Percentiles rank a stretch among this genome's conserved stretches.
phyloP scores from a whole-genome alignment of 2,329 filamentous ascomycete genomes.

The Epichloe typhina region DNA sequence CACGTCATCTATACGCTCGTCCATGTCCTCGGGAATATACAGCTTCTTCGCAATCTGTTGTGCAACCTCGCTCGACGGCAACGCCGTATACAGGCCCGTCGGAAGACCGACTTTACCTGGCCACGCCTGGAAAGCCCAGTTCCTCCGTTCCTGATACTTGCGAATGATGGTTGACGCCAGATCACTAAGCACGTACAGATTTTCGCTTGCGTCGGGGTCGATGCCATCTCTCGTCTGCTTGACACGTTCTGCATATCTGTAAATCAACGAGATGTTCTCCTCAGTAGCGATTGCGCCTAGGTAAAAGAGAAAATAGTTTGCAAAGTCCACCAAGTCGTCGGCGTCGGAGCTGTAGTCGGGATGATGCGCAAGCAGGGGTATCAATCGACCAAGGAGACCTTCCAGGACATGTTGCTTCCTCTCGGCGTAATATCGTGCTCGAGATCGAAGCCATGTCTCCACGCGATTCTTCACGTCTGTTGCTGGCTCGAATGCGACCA shows the following conservation, averaged over 20 bases:
- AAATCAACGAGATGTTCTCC: conserved; percentile 77
- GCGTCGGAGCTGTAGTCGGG: conserved; percentile 65
- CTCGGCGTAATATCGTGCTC: conserved; percentile 51
- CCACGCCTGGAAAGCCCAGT: conserved; percentile 76
- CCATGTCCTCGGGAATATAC: conserved; percentile 65
- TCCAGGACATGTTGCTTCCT: conserved; percentile 58
- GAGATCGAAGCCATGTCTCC: conserved; percentile 79
- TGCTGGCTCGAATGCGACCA: conserved; percentile 82
- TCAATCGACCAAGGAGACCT: conserved; percentile 63
- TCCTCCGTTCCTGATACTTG: conserved; percentile 73
- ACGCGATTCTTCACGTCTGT: conserved; percentile 59
- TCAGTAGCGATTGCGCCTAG: conserved; percentile 70
- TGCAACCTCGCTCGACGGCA: conserved; percentile 65
- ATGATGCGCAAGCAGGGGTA: conserved; percentile 87
- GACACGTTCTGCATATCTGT: conserved; percentile 81
- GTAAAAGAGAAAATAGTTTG: conserved; percentile 83
- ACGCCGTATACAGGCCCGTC: conserved; percentile 59
- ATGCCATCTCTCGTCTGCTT: conserved; percentile 83
- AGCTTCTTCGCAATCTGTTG: conserved; percentile 78
- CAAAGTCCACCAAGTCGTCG: conserved; percentile 65
- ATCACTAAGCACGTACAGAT: conserved; percentile 78
- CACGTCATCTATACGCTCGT: conserved; percentile 61
- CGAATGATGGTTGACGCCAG: conserved; percentile 71
- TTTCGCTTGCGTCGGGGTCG: conserved; percentile 50
- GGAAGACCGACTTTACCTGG: conserved; percentile 72